These are phyloP conservation scores for Lunasporangiospora selenospora DNA, from an alignment of 192 early-diverging fungal species.

Conservation along the genomic window DNA sequence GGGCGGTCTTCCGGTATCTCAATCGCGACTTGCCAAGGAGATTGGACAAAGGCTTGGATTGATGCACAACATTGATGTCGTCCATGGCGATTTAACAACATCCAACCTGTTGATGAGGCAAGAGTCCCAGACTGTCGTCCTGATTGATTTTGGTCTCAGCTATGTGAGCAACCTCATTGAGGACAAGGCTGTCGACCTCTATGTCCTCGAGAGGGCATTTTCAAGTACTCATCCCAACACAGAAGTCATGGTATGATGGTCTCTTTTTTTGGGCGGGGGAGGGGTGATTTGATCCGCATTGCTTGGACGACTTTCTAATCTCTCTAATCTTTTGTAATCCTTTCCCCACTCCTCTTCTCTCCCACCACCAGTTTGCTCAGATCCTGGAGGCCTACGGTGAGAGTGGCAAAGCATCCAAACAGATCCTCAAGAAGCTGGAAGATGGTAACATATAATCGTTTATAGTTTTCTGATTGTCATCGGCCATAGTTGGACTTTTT, in stretches of 20 bases:
- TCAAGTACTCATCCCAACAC: constrained; percentile 92
- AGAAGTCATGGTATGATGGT: constrained; percentile 67
- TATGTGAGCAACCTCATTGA: constrained; percentile 84
- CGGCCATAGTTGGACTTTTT: too few relatives aligned
- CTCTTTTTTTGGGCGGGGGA: neutral
- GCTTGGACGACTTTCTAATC: neutral
- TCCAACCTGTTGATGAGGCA: constrained; percentile 88
- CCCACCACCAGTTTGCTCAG: constrained; percentile 63
- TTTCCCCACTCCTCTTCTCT: neutral
- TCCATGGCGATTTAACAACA: constrained; percentile 98
- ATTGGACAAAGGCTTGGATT: constrained; percentile 73
- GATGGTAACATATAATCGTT: constrained; percentile 66
- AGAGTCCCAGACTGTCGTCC: constrained; percentile 56
- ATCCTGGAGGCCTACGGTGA: constrained; percentile 75
- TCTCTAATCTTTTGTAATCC: neutral
- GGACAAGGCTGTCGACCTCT: constrained; percentile 98
- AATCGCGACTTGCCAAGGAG: constrained; percentile 51
- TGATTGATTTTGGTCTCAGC: constrained; percentile 98
- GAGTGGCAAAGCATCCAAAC: constrained; percentile 62
- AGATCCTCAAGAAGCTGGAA: constrained; percentile 74
- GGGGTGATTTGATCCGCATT: constrained; percentile 1
- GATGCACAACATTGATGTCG: constrained; percentile 86
- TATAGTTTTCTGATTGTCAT: neutral
- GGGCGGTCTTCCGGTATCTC: constrained; percentile 5
- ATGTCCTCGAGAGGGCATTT: constrained; percentile 96